A percentile compares a stretch with the other conserved stretches of the same genome.
These are phyloP conservation scores for Emericellopsis cladophorae DNA, from an alignment of 2,329 filamentous ascomycete genomes.

Conservation along the genomic window DNA sequence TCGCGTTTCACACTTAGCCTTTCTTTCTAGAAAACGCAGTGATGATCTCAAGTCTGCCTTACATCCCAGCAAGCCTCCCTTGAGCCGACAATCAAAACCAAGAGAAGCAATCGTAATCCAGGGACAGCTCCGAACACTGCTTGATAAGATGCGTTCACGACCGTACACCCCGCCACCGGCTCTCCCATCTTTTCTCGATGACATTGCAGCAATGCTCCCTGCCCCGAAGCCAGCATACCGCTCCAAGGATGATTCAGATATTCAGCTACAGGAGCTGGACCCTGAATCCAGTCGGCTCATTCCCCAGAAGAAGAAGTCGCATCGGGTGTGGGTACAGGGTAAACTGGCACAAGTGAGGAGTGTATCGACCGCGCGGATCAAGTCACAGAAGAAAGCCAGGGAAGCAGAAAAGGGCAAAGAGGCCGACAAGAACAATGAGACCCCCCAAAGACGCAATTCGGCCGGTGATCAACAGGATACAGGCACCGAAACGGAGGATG, in stretches of 20 bases:
- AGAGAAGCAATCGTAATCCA: no score
- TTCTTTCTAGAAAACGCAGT: background rate
- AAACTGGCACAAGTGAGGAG: constrained; percentile 19
- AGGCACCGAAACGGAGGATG: constrained; percentile 11
- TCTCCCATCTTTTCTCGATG: constrained; percentile 11
- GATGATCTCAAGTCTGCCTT: background rate
- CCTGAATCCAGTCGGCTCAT: constrained; percentile 17
- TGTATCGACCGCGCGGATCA: constrained; percentile 12
- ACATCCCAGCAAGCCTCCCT: no score
- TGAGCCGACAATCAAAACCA: no score
- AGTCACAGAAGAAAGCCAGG: background rate
- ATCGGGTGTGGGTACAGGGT: constrained; percentile 24
- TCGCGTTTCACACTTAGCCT: no score
- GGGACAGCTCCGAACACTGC: no score
- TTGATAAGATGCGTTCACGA: constrained; percentile 7
- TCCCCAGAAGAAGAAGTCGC: constrained; percentile 11
- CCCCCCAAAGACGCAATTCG: background rate
- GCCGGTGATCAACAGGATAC: constrained; percentile 7
- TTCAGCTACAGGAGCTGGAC: constrained; percentile 12
- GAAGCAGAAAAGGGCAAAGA: background rate
- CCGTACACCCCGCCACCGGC: constrained; percentile 14
- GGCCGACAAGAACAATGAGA: background rate
- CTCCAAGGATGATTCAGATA: constrained; percentile 6
- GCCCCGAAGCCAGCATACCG: constrained; percentile 2
- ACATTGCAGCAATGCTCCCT: constrained; percentile 3